Evolutionary conservation across 129 eudicot genomes (phyloP), one percentile per base, ranked within the genome.

Genomic region (Smallanthus sonchifolius): DNA sequence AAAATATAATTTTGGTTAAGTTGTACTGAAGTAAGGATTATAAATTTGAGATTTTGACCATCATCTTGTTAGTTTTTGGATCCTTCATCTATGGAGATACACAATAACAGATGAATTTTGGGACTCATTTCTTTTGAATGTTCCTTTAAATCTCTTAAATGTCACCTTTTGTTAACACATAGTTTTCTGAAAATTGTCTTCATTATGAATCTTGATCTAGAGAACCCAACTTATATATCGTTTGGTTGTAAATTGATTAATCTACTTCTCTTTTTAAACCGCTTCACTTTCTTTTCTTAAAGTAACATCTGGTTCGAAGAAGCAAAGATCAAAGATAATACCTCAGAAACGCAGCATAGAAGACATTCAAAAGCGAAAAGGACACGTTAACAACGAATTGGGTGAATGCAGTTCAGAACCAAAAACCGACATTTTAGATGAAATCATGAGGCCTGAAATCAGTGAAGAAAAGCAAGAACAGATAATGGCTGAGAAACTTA

Each of bases 231-330:
- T 65, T 17, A 17, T 66, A 14, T 20, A 40, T 42, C 10, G 17
- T 65, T 43, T 43, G 35, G 55, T 32, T 60, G 66, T 60, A 10
- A 60, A 10, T 60, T 32, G n/a, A 60, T 60, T 32, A 13, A 11
- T 13, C 4, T 34, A 14, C 40, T 60, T 32, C 66, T 4, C 66
- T 60, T 60, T 62, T 30, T 37, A 38, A 51, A 64, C 30, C 2
- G 36, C 19, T 19, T 37, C 32, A 30, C 45, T 67, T 34, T 70
- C 67, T 71, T 78, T 78, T 20, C 15, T 62, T 71, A 32, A 39
- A 62, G 66, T 61, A 67, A 35, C 60, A 24, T 76, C 80, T 85
- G 95, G 86, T 54, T 66, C 83, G 52, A 87, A 82, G 82, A 89
- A 79, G 73, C 86, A 73, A 75, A 47, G 74, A 35, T 77, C 72